Base-by-base conservation (phyloP, 1,139 yeast species). In the Magnusiomyces paraingens region DNA sequence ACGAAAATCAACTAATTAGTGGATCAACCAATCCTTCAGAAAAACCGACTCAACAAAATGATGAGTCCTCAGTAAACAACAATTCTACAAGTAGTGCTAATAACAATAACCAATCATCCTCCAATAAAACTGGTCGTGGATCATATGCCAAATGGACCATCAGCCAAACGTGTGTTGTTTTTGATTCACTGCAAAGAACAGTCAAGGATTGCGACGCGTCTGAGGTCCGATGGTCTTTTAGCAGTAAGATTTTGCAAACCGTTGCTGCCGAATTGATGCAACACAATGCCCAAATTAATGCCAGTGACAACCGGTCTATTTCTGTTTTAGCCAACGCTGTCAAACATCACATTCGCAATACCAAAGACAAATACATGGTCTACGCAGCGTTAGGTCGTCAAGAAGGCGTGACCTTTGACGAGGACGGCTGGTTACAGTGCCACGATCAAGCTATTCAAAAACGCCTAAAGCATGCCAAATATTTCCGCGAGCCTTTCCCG, bases 151-250 rank as follows among this genome's bases (percentile, higher is more conserved):
- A 47, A 21, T 47, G 50, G 50, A 47, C 35, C 38, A 20, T 42
- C 5, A 42, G 29, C 14, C 50, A 47, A 38, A 47, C 50, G 17
- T 26, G 32, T 8, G 42, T 20, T 2, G 50, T 47, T 5, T 47
- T 47, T 15, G 43, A 47, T 38, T 36, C 43, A n/a, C 22, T 47
- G 10, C 32, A 12, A 15, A 17, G 20, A 14, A 35, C 36, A 10
- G 50, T 47, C 11, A 32, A 32, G 21, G 50, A 38, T 10, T 20
- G 43, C 17, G 50, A 47, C 12, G 14, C 43, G 12, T 26, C 32
- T 8, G 50, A 47, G n/a, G 50, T 47, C 3, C 38, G 50, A 36
- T 47, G 50, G 50, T 20, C 36, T 36, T 47, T 47, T 36, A 36
- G 32, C 11, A 38, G 12, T 15, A 47, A 47, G 4, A 38, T 47